Evolutionary conservation across 2,329 filamentous ascomycete genomes (phyloP), one percentile per base, ranked within the genome.

Genomic region (Paraphoma chrysanthemicola): DNA sequence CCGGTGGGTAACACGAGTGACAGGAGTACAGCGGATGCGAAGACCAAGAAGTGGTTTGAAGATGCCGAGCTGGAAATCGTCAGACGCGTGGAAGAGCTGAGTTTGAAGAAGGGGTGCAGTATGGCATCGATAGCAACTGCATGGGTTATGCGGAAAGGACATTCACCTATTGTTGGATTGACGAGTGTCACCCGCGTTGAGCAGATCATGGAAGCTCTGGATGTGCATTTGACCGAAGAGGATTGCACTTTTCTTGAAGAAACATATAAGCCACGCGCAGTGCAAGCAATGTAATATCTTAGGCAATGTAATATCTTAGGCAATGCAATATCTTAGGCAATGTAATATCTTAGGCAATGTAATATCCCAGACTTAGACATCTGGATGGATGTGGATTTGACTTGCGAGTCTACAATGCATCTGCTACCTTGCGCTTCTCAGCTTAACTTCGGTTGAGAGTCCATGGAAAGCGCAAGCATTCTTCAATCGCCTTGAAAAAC

Each of bases 121-220:
- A 89, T 89, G 82, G 82, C 84, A n/a, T 82, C 86, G 46, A 81
- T 90, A 11, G 61, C 67, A 1, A 63, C 48, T 31, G 68, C 67
- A 17, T 71, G 64, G 67, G 29, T 55, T 46, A 17, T 69, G 44
- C 46, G 12, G 14, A 64, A 65, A 53, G 71, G 67, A 6, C 54
- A 43, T 28, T 42, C 28, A 33, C 67, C 66, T 12, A 68, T 70
- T 48, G 45, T 66, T 11, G 67, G 69, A 7, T 48, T 71, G 51
- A 62, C 39, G 6, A 59, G 53, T 18, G 56, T 54, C 23, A 44
- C 61, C 46, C 55, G 64, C 23, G 57, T 70, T 14, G 68, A 71
- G 28, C 51, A 70, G 42, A 58, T 61, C 23, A 36, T 67, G 49
- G 59, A 60, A 46, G 47, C 51, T n/a, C 36, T 61, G 16, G 39